Evolutionary conservation across 1,284 basidiomycete species (phyloP).

Genomic region (Peniophora sp.): DNA sequence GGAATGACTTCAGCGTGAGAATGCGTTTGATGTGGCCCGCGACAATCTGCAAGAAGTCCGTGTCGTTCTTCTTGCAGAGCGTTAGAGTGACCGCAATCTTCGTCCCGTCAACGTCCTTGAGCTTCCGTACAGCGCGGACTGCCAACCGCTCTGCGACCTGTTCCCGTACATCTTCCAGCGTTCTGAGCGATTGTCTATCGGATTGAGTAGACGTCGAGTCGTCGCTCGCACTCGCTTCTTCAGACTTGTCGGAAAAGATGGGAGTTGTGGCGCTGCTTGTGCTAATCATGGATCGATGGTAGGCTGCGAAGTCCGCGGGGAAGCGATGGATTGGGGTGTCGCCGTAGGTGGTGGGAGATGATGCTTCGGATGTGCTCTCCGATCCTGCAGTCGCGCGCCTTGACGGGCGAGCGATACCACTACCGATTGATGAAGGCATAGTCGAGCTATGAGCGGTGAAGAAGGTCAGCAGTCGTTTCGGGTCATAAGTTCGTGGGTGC

Average conservation of each 20-base stretch:
- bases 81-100: slow-evolving; percentile 50
- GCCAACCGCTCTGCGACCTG: slow-evolving; percentile 58
- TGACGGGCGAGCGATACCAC: too few species aligned
- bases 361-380: neutral
- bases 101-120: slow-evolving; percentile 39
- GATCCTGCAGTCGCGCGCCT: too few species aligned
- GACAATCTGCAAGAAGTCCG: slow-evolving; percentile 45
- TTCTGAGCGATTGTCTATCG: slow-evolving; percentile 21
- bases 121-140: slow-evolving; percentile 41
- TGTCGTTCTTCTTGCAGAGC: slow-evolving; percentile 44
- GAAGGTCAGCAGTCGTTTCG: too few species aligned
- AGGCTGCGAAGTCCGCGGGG: neutral
- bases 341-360: slow-evolving; percentile 10
- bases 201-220: neutral
- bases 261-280: slow-evolving; percentile 9
- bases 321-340: slow-evolving; percentile 5
- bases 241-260: slow-evolving; percentile 4
- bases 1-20: slow-evolving; percentile 34
- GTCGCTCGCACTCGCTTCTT: neutral
- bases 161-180: slow-evolving; percentile 50
- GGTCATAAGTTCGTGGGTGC: too few species aligned
- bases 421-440: too few species aligned
- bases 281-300: slow-evolving; percentile 6
- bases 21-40: slow-evolving; percentile 34
- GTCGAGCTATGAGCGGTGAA: too few species aligned